Conservation (phyloP, 1,139 yeast genomes). For the Lodderomyces beijingensis region DNA sequence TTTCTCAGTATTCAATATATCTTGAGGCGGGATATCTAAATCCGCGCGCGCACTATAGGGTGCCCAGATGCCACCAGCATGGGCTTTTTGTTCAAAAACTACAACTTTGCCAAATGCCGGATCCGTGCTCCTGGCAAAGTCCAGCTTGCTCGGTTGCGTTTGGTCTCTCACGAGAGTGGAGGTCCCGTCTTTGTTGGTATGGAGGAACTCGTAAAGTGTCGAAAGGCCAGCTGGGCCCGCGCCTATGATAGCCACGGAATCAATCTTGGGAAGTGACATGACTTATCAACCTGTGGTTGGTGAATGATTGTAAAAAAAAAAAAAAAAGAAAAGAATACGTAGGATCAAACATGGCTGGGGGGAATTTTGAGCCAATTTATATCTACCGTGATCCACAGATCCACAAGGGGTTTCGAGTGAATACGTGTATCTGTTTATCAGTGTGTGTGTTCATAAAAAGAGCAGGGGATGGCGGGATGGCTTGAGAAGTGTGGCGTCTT, state of each 20-base stretch:
- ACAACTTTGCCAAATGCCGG: constrained; percentile 25
- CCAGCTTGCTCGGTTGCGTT: not conserved
- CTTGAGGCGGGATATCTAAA: constrained; percentile 27
- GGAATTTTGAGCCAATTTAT: too few relatives aligned
- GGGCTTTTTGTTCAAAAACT: constrained; percentile 30
- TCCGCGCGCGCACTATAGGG: constrained; percentile 21
- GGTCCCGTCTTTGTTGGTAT: constrained; percentile 27
- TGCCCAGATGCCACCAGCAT: constrained; percentile 36
- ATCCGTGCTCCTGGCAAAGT: constrained; percentile 10
- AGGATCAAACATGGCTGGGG: too few relatives aligned
- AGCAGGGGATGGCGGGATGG: too few relatives aligned
- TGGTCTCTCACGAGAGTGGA: constrained; percentile 23
- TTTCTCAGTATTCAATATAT: constrained; percentile 22
- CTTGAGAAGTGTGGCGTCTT: too few relatives aligned
- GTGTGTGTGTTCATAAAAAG: too few relatives aligned
- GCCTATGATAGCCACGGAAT: constrained; percentile 31
- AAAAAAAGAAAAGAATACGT: too few relatives aligned
- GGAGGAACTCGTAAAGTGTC: constrained; percentile 31
- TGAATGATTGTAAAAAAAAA: too few relatives aligned
- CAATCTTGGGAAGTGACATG: constrained; percentile 14
- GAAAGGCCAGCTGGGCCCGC: constrained; percentile 39
- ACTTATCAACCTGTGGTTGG: too few relatives aligned
- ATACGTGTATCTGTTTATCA: too few relatives aligned
- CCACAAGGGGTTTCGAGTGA: too few relatives aligned
- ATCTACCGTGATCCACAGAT: too few relatives aligned